phyloP scores from a whole-genome alignment of 768 basidiomycete genomes.

The Trametes cinnabarina region DNA sequence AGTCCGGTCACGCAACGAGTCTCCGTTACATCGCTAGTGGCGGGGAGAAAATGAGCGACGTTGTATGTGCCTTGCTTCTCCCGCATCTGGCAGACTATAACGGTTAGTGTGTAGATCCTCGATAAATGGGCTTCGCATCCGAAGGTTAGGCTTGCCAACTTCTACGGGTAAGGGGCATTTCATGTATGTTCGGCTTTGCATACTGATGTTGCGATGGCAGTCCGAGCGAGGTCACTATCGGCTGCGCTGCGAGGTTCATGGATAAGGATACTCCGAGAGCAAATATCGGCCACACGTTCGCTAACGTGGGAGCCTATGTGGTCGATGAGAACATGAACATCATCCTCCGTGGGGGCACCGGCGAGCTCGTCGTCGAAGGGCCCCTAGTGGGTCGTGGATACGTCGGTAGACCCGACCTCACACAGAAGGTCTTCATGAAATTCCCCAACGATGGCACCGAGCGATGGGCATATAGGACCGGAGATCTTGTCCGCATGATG shows the following conservation, averaged over 20 bases:
- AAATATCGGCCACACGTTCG: constrained; percentile 46
- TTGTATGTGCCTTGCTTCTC: constrained; percentile 32
- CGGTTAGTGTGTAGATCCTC: constrained; percentile 29
- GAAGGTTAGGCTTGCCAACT: constrained; percentile 45
- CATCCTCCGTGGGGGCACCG: constrained; percentile 42
- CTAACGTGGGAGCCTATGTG: constrained; percentile 36
- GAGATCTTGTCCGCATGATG: constrained; percentile 51
- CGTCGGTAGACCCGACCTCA: constrained; percentile 43
- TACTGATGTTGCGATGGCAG: constrained; percentile 14
- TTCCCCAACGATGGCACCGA: constrained; percentile 41
- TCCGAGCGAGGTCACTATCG: constrained; percentile 53
- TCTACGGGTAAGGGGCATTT: constrained; percentile 39
- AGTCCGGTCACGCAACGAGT: constrained; percentile 28
- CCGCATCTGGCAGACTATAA: neutral
- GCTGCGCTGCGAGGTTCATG: constrained; percentile 48
- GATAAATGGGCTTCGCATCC: constrained; percentile 50
- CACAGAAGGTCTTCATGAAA: constrained; percentile 44
- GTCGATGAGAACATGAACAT: constrained; percentile 43
- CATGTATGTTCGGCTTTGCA: neutral
- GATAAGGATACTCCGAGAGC: constrained; percentile 38
- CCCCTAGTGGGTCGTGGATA: constrained; percentile 52
- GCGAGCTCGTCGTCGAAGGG: constrained; percentile 50
- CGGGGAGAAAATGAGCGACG: constrained; percentile 53
- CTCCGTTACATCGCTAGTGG: constrained; percentile 48
- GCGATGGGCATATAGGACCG: constrained; percentile 45